Conservation (phyloP, 73 alveolate species). For the Paramecium sonneborni region DNA sequence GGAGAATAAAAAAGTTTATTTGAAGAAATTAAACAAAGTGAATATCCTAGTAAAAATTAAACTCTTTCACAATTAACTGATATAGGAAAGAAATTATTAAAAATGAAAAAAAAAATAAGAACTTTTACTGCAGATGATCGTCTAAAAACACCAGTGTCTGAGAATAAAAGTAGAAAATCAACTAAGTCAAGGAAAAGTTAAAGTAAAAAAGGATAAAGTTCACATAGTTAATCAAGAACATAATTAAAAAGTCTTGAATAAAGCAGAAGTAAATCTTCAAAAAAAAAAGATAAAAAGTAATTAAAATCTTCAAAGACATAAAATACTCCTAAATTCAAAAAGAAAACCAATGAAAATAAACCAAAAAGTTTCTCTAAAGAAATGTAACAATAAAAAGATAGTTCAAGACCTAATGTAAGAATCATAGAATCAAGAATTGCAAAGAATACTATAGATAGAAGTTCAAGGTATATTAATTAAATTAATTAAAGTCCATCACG, state of each 20-base stretch:
- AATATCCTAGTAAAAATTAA: neutral
- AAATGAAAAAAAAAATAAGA: neutral
- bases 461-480: neutral
- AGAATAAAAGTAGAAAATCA: neutral
- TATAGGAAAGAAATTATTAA: neutral
- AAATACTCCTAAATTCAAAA: neutral
- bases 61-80: neutral
- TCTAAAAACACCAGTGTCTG: neutral
- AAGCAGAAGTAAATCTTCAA: slow-evolving; percentile 9
- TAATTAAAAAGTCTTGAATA: neutral
- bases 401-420: slow-evolving; percentile 2
- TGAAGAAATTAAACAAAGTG: neutral
- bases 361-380: slow-evolving; percentile 23
- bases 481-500: neutral
- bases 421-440: neutral
- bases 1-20: neutral
- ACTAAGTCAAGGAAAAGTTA: neutral
- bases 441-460: neutral
- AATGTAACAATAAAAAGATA: neutral
- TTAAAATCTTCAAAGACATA: neutral
- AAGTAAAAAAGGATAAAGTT: neutral
- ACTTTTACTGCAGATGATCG: neutral
- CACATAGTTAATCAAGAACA: neutral
- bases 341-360: neutral
- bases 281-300: neutral